Evolutionary conservation across 768 basidiomycete genomes (phyloP), one percentile per base, ranked within the genome.

Genomic region (Calvatia gigantea): DNA sequence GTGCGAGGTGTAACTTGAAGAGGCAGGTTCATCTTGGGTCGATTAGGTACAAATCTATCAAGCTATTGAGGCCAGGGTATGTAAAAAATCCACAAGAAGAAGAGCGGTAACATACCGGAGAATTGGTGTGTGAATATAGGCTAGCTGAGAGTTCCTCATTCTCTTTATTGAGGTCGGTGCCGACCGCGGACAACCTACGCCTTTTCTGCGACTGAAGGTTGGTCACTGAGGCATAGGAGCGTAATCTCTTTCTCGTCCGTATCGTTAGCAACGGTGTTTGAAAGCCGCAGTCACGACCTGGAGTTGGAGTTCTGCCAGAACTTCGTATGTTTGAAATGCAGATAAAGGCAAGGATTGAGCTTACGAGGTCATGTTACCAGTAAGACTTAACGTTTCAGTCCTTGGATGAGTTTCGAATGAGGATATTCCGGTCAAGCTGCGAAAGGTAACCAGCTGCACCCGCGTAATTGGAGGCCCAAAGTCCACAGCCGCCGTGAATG

Each of bases 1-100:
- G 86, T 84, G 15, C 86, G 81, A 11, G 86, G 86, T 1, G 85
- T 87, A 32, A 72, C 76, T 52, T 82, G 78, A 43, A 87, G 76
- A 3, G 86, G 85, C 6, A 84, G 62, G 8, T 74, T 66, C 6
- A 67, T 67, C 41, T 80, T 77, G 5, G 81, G 79, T 14, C 82
- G 77, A 4, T 72, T 69, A 1, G 85, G 70, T 33, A 87, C 76
- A 64, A 87, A 87, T 42, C 86, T 75, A 60, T 87, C 85, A 37
- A 79, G 74, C 85, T 86, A 45, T 38, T n/a, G 38, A 37, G 19
- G 27, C 14, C 14, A 51, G 23, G 32, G 32, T 9, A 37, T 31
- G 14, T 43, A 46, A 19, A 31, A 21, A 2, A 25, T 15, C 4
- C 23, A 14, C 1, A 32, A 37, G 8, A 50, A 25, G 6, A 41